These are phyloP conservation scores for Monilinia laxa DNA, from an alignment of 2,329 filamentous ascomycete species.

Conservation along the genomic window DNA sequence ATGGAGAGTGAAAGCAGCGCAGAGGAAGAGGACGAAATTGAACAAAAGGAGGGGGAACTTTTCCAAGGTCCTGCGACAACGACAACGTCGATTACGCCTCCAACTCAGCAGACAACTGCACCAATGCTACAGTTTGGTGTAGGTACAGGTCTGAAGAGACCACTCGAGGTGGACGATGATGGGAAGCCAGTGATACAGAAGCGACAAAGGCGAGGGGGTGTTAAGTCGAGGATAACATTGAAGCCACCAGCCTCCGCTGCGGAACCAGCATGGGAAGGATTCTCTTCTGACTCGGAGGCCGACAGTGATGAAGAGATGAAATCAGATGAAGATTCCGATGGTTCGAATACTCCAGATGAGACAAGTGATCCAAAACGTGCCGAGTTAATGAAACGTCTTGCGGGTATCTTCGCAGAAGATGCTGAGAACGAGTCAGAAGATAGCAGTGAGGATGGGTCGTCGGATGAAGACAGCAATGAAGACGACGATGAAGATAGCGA, in stretches of 20 bases:
- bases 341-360: slow-evolving; percentile 34
- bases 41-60: background rate
- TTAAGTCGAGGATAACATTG: slow-evolving; percentile 56
- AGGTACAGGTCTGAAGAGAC: slow-evolving; percentile 83
- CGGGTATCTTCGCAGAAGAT: slow-evolving; percentile 12
- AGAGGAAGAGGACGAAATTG: slow-evolving; percentile 30
- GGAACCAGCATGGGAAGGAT: slow-evolving; percentile 61
- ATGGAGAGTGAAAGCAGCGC: slow-evolving; percentile 40
- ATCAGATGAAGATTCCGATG: slow-evolving; percentile 41
- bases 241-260: slow-evolving; percentile 45
- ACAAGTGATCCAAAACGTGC: slow-evolving; percentile 1
- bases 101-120: background rate
- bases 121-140: slow-evolving; percentile 39
- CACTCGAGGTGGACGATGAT: slow-evolving; percentile 74
- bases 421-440: slow-evolving; percentile 1
- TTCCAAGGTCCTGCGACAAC: slow-evolving; percentile 24
- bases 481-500: background rate
- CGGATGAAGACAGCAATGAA: background rate
- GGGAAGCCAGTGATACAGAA: slow-evolving; percentile 79
- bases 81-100: background rate
- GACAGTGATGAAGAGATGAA: slow-evolving; percentile 41
- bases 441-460: slow-evolving; percentile 10
- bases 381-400: slow-evolving; percentile 14
- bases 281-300: slow-evolving; percentile 51
- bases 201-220: slow-evolving; percentile 68